A percentile compares a stretch with the other conserved stretches of the same genome.
Evolutionary conservation across 2,329 filamentous ascomycete genomes (phyloP).

Genomic region (Basipetospora chlamydospora): DNA sequence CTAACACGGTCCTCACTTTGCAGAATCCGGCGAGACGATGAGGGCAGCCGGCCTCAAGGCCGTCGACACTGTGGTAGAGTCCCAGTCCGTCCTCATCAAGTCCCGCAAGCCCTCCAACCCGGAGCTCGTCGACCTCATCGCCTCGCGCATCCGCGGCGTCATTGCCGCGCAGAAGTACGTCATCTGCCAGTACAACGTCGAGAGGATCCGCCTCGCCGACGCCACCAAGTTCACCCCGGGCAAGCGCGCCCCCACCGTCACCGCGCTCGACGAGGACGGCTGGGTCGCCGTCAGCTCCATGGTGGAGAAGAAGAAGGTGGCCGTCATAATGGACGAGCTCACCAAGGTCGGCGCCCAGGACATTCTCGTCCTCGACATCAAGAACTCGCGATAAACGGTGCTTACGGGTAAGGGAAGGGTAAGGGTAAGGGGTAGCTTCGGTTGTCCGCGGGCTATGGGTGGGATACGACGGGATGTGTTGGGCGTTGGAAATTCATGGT

Average conservation of each 20-base stretch:
- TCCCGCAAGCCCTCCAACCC: conserved; percentile 71
- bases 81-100: conserved; percentile 81
- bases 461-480: no score
- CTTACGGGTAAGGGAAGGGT: no score
- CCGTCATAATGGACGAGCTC: conserved; percentile 74
- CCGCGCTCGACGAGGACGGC: conserved; percentile 69
- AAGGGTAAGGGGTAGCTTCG: no score
- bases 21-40: conserved; percentile 98
- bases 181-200: conserved; percentile 91
- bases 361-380: conserved; percentile 73
- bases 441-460: no score
- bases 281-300: conserved; percentile 94
- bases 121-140: conserved; percentile 69
- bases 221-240: conserved; percentile 76
- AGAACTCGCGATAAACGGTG: conserved; percentile 53
- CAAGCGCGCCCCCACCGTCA: conserved; percentile 84
- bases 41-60: conserved; percentile 84
- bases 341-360: conserved; percentile 65
- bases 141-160: conserved; percentile 76
- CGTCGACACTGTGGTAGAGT: conserved; percentile 84
- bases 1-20: background rate
- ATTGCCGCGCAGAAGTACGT: conserved; percentile 92
- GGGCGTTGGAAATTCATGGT: no score
- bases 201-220: conserved; percentile 48
- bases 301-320: conserved; percentile 80